Base-by-base conservation (phyloP, 2,329 filamentous ascomycete genomes). In the Penicillium sp. region DNA sequence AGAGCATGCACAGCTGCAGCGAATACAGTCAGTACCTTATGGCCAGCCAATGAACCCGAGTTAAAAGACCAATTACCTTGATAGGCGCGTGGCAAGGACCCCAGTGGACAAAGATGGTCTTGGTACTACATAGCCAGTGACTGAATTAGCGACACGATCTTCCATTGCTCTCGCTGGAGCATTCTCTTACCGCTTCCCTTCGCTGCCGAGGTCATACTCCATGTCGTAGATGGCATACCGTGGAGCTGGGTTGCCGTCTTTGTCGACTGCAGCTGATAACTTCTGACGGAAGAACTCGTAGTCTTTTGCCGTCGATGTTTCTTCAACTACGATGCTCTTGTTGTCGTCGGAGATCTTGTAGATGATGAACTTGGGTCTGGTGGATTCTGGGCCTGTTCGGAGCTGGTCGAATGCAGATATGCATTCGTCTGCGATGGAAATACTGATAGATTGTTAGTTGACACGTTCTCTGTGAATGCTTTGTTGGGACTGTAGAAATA, bases 341-440 rank as follows among this genome's bases (percentile, higher is more conserved):
- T 65, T 57, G 45, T 69, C 61, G 52, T 69, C 67, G 28, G 65
- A 65, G 49, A 69, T 61, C 57, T 67, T 67, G 63, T 62, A 69
- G 57, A 79, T 71, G 4, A 79, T 70, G 6, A 76, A 61, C 51
- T 78, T 75, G 2, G 78, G 61, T n/a, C 65, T 60, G 5, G 59
- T 57, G 52, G 77, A 68, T 6, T 64, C 64, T 13, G 67, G 52
- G 0, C 49, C 34, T 10, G 45, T 49, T 4, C 62, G 55, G 3
- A 72, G 61, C 7, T 61, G 53, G 40, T 68, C 65, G 58, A 65
- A 69, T 35, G 57, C 56, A 28, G 55, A 53, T 33, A 69, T 53
- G 55, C 67, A 69, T 34, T 68, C 64, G 4, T 49, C 43, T 21
- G 52, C 6, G 15, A 54, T 37, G 3, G 39, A 29, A 6, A 45